Evolutionary conservation across 1,284 basidiomycete species (phyloP).

Genomic region (Heterobasidion parviporum): DNA sequence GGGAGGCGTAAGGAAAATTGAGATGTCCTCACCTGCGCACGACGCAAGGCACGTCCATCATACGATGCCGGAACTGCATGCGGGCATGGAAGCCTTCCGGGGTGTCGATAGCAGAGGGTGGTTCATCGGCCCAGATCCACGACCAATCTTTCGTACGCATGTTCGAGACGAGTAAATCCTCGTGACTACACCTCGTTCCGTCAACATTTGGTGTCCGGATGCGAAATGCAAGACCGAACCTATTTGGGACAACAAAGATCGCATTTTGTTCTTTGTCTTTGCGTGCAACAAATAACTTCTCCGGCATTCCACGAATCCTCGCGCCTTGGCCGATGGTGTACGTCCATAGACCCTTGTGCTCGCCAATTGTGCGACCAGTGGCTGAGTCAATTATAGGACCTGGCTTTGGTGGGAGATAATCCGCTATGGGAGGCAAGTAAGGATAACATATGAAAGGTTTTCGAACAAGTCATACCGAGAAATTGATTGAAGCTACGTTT

Average conservation of each 20-base stretch:
- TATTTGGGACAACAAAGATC: constrained; percentile 71
- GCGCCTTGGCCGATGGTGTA: constrained; percentile 85
- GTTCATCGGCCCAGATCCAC: constrained; percentile 70
- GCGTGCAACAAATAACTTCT: constrained; percentile 67
- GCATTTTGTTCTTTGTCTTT: constrained; percentile 61
- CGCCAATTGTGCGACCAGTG: constrained; percentile 47
- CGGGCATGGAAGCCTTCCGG: constrained; percentile 37
- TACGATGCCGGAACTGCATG: constrained; percentile 70
- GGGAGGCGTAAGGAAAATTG: background rate
- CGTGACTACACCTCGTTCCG: constrained; percentile 34
- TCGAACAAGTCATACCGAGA: constrained; percentile 40
- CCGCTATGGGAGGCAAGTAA: constrained; percentile 36
- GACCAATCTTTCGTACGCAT: constrained; percentile 46
- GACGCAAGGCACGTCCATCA: constrained; percentile 45
- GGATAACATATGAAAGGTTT: background rate
- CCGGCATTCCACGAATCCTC: constrained; percentile 51
- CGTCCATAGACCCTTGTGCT: constrained; percentile 79
- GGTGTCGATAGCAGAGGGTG: constrained; percentile 37
- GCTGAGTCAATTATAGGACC: constrained; percentile 60
- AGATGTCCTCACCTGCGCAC: constrained; percentile 22
- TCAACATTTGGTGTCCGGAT: background rate
- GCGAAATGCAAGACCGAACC: constrained; percentile 30
- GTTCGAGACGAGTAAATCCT: constrained; percentile 45
- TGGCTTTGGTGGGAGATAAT: constrained; percentile 66
- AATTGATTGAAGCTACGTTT: constrained; percentile 69